Percentiles rank a stretch among this genome's conserved stretches.
These are phyloP conservation scores for Ustilago hordei DNA, from an alignment of 1,284 basidiomycete genomes.

Conservation along the genomic window DNA sequence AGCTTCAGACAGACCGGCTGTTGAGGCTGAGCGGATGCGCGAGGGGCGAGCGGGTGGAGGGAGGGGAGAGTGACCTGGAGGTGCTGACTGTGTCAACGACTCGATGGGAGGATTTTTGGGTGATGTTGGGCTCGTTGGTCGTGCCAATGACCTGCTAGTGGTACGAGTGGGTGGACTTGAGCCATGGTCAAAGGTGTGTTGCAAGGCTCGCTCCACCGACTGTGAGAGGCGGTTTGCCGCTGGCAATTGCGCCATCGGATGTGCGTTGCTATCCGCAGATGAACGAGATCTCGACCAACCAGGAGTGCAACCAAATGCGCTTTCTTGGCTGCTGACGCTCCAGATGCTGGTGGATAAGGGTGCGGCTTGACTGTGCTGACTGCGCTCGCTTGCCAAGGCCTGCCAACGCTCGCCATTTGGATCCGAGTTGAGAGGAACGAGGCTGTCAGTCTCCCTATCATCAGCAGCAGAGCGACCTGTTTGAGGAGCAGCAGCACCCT, in stretches of 20 bases:
- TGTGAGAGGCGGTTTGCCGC: background rate
- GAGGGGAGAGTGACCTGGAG: background rate
- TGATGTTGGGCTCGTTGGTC: background rate
- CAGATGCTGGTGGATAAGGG: slow-evolving; percentile 9
- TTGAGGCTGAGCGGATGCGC: slow-evolving; percentile 35
- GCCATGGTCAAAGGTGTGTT: background rate
- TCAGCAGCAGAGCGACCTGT: background rate
- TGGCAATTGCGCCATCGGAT: too few relatives aligned
- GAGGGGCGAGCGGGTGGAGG: slow-evolving; percentile 6
- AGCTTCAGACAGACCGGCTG: slow-evolving; percentile 32
- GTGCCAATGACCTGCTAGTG: background rate
- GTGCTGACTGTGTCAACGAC: background rate
- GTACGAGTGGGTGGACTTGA: background rate
- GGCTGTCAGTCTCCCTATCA: background rate
- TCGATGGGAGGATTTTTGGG: background rate
- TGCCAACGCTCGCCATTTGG: slow-evolving; percentile 58
- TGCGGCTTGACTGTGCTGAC: too few relatives aligned
- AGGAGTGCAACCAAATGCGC: slow-evolving; percentile 1
- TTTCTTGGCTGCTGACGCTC: slow-evolving; percentile 28
- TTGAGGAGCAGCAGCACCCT: background rate
- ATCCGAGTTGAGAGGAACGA: slow-evolving; percentile 52
- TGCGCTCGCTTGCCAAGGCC: background rate
- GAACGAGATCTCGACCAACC: background rate
- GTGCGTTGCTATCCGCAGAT: too few relatives aligned
- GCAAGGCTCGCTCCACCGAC: background rate